Base-by-base conservation (phyloP, 2,329 filamentous ascomycete genomes). In the Chaetomium sp. region DNA sequence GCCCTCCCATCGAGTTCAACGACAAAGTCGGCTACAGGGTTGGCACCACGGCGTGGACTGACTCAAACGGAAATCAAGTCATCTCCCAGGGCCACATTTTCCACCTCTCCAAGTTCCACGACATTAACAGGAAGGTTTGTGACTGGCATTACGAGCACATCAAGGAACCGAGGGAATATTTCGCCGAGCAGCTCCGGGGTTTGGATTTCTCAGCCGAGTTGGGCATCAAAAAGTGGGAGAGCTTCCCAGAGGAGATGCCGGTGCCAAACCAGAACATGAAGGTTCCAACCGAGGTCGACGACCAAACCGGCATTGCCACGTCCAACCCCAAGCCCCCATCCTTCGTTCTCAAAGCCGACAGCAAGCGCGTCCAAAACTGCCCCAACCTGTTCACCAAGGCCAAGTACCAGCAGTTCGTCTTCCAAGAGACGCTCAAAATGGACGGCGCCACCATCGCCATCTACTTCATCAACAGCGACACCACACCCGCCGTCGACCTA, bases 341-440 rank as follows among this genome's bases (percentile, higher is more conserved):
- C 3, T 70, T 73, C 33, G 68, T 74, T 58, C 63, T 57, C 9
- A 72, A 70, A 35, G 71, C 74, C 1, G 67, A 70, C 29, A 68
- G 71, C n/a, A 66, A 69, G 21, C 69, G 73, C 2, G 58, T 74
- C 1, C 68, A 73, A 31, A 72, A 75, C 38, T 74, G 71, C 62
- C 68, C 63, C 1, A 73, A 72, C 59, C 65, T 74, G 0, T 75
- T 75, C 64, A 68, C n/a, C 47, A 72, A 73, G 31, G 0, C 9
- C 2, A 73, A 74, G 45, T 74, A 75, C 58, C 27, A 35, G 13
- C 13, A 51, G 1, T n/a, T 62, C 6, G 57, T 72, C 6, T 79
- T 75, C 65, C 76, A 80, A 57, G 75, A 78, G 61, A 74, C 74
- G 1, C 69, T 73, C 65, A 79, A 80, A 71, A 74, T 79, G 71